Conservation (phyloP, 306 rosid species). For the Fagus sylvatica region DNA sequence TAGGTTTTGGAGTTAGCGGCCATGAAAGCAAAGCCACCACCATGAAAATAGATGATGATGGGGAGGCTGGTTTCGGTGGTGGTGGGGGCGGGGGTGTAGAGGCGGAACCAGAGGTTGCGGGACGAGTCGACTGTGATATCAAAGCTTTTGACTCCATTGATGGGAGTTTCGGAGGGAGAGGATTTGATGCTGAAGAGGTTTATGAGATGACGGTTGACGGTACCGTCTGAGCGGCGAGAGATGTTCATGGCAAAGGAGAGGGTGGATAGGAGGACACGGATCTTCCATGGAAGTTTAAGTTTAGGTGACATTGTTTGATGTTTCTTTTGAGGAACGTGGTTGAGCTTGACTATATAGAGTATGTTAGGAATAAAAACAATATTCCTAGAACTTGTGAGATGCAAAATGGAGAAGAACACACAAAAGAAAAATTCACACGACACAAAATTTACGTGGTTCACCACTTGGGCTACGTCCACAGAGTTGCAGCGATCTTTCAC, state of each 20-base stretch:
- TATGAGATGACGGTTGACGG: not conserved
- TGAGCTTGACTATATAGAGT: no score
- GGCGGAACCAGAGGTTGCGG: conserved; percentile 13
- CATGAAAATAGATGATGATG: not conserved
- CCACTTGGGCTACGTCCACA: no score
- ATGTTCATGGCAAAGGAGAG: not conserved
- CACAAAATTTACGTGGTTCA: no score
- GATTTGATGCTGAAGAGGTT: not conserved
- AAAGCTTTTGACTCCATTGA: not conserved
- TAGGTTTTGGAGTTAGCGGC: conserved; percentile 19
- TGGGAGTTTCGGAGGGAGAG: not conserved
- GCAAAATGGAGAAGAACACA: no score
- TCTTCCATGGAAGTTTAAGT: not conserved
- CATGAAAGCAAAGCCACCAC: conserved; percentile 25
- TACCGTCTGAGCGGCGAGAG: not conserved
- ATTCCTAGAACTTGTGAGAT: no score
- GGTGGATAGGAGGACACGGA: not conserved
- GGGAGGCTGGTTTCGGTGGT: not conserved
- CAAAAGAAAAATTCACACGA: no score
- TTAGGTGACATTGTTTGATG: not conserved
- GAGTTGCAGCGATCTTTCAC: no score
- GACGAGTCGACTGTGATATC: not conserved
- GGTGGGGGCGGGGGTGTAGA: not conserved
- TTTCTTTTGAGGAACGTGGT: conserved; percentile 2
- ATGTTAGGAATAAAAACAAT: no score